phyloP scores from a whole-genome alignment of 2,329 filamentous ascomycete genomes.

The Westerdykella aurantiaca region DNA sequence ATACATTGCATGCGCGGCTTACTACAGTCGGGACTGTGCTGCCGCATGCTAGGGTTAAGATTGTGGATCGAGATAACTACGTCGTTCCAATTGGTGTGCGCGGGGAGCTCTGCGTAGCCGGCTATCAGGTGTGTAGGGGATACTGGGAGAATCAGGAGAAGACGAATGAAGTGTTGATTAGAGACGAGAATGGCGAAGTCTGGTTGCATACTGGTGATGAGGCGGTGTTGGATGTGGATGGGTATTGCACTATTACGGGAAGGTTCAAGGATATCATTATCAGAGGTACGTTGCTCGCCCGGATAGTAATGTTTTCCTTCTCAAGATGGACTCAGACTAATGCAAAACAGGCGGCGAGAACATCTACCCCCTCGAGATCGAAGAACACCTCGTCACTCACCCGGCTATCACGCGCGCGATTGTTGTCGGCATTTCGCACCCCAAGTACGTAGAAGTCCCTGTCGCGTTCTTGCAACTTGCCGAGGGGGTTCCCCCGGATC shows the following conservation, averaged over 20 bases:
- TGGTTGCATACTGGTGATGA: conserved; percentile 40
- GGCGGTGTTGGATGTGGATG: conserved; percentile 35
- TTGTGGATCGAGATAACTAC: conserved; percentile 62
- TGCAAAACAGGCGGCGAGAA: conserved; percentile 30
- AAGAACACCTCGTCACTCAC: conserved; percentile 64
- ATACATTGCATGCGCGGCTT: conserved; percentile 60
- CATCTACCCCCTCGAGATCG: conserved; percentile 65
- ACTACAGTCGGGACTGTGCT: conserved; percentile 70
- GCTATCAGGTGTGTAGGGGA: conserved; percentile 66
- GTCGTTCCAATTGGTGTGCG: conserved; percentile 61
- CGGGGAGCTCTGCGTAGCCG: conserved; percentile 72
- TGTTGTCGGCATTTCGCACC: conserved; percentile 63
- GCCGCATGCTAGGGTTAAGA: conserved; percentile 69
- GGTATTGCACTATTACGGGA: conserved; percentile 67
- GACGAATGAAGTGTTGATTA: conserved; percentile 64
- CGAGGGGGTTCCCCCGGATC: conserved; percentile 5
- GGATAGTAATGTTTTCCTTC: background rate
- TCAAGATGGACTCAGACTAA: background rate
- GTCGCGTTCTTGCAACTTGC: conserved; percentile 54
- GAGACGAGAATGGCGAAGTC: conserved; percentile 53
- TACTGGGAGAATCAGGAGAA: conserved; percentile 66
- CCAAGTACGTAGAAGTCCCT: conserved; percentile 69
- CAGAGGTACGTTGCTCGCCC: conserved; percentile 43
- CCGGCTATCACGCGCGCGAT: conserved; percentile 58
- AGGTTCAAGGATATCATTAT: conserved; percentile 78